phyloP scores from a whole-genome alignment of 257 asterid species.

The Solanum paucissectum region DNA sequence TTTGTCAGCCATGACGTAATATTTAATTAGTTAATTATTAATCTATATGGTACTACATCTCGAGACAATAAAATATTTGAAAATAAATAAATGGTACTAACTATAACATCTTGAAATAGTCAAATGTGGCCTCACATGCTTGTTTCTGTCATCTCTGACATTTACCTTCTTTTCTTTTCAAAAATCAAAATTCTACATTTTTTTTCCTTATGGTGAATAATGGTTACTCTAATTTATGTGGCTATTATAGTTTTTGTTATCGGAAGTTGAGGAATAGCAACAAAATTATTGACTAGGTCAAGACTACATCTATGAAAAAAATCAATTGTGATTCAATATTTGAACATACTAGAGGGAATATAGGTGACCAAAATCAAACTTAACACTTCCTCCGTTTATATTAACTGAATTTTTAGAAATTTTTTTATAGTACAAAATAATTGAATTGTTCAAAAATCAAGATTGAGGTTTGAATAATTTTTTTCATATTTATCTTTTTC shows the following conservation, averaged over 20 bases:
- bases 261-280: background rate
- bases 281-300: background rate
- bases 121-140: background rate
- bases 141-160: background rate
- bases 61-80: too few species aligned
- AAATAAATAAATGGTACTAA: too few species aligned
- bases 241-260: background rate
- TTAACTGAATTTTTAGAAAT: too few species aligned
- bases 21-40: background rate
- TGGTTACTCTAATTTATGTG: background rate
- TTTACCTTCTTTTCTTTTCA: too few species aligned
- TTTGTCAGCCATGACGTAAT: background rate
- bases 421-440: too few species aligned
- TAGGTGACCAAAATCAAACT: background rate
- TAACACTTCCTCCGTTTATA: too few species aligned
- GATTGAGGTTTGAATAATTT: too few species aligned
- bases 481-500: too few species aligned
- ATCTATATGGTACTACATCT: background rate
- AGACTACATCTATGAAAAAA: background rate
- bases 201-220: background rate
- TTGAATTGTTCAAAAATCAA: too few species aligned
- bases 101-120: background rate
- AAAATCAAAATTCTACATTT: too few species aligned
- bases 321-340: background rate
- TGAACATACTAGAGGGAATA: background rate